These are phyloP conservation scores for Sorghum bicolor DNA, from an alignment of 176 grass and related monocot species.

Conservation along the genomic window DNA sequence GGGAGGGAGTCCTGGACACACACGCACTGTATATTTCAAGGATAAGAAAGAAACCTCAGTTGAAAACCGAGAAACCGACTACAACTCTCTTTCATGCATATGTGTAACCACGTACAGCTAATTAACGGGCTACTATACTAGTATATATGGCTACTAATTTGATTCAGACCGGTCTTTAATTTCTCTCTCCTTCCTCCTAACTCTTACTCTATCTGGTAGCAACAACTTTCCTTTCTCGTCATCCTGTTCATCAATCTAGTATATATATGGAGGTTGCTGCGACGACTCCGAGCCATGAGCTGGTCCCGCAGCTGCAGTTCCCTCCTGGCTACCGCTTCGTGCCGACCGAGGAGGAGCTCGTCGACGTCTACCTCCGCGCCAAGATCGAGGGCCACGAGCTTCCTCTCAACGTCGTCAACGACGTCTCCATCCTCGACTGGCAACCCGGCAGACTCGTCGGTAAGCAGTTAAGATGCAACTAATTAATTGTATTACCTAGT, in stretches of 20 bases:
- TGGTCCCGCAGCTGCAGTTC: slow-evolving; percentile 23
- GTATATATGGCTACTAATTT: neutral
- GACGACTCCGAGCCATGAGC: neutral
- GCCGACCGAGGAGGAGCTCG: slow-evolving; percentile 14
- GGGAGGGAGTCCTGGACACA: too few species aligned
- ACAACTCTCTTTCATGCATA: neutral
- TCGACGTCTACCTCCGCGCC: slow-evolving; percentile 31
- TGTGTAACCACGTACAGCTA: too few species aligned
- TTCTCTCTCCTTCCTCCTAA: neutral
- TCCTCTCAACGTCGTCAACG: slow-evolving; percentile 15
- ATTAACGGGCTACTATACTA: neutral
- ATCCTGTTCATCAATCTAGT: neutral
- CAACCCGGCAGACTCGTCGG: slow-evolving; percentile 22
- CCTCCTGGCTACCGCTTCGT: slow-evolving; percentile 10
- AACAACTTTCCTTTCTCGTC: neutral
- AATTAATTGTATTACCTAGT: neutral
- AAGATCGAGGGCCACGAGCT: slow-evolving; percentile 13
- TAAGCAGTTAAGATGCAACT: neutral
- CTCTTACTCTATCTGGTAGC: neutral
- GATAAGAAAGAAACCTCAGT: too few species aligned
- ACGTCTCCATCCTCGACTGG: slow-evolving; percentile 2
- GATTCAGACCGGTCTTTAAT: neutral
- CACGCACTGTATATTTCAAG: too few species aligned
- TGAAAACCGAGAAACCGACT: neutral
- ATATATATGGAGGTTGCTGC: neutral